Evolutionary conservation across 2,329 filamentous ascomycete genomes (phyloP), one percentile per base, ranked within the genome.

Genomic region (Paecilomyces niveus): DNA sequence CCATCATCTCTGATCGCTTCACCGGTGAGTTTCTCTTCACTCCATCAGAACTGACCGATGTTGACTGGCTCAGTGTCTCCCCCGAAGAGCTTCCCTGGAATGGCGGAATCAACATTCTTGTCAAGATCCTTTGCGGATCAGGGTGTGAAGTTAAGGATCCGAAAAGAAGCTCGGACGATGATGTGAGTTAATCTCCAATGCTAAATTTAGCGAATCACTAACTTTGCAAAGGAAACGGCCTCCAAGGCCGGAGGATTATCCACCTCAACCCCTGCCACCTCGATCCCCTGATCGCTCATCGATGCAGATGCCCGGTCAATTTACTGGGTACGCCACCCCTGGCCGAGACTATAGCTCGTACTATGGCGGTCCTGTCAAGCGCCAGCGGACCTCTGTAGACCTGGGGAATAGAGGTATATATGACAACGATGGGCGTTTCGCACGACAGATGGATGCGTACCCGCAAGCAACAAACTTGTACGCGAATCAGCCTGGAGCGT

Each of bases 111-210:
- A 1, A 94, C 90, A 0, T 85, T 87, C 64, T 76, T 96, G 51
- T 94, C 91, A 0, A 83, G 90, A 55, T 86, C 88, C 0, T 93
- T 96, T 72, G 89, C 89, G 63, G 91, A 96, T 66, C 91, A 96
- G 70, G 92, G 92, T 8, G 89, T 96, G 13, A 87, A 90, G 55
- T 78, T 96, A 32, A 83, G 91, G 56, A 81, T 96, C 53, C 85
- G 91, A 57, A 96, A 96, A 71, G 91, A 96, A 72, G 88, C 89
- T 52, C 82, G 89, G 58, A 82, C 82, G n/a, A 63, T 76, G 59
- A 68, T 76, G 75, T 75, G 61, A 67, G 72, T 71, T 39, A 11
- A 50, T 15, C 39, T 4, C n/a, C 39, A 18, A 58, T 49, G 10
- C 7, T 53, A 56, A 49, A 11, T 13, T 18, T 11, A 26, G n/a